Base-by-base conservation (phyloP, 768 basidiomycete genomes). In the Punctularia strigosozonata region DNA sequence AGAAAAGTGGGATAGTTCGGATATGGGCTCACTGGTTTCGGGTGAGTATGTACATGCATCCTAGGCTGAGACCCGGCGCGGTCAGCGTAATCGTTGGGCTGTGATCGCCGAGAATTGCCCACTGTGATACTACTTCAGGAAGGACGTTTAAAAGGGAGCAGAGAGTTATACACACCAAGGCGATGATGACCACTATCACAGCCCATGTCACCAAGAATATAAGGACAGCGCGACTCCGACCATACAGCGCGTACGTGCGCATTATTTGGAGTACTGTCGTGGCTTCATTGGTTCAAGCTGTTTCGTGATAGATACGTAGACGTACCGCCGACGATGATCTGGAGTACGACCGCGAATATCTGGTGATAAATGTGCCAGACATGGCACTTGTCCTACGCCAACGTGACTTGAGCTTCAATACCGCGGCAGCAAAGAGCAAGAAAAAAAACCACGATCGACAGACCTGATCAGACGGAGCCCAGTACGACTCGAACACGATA, bases 241-340 rank as follows among this genome's bases (percentile, higher is more conserved):
- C 56, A 39, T 64, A 69, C 4, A 69, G 47, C 6, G 68, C 68
- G 39, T 63, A 64, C 36, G 59, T 64, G 6, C 68, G 60, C 55
- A 68, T 64, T 4, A 64, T 61, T n/a, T n/a, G n/a, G 36, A 67
- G 51, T 20, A n/a, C n/a, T n/a, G n/a, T n/a, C n/a, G n/a, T n/a
- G n/a, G n/a, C n/a, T n/a, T n/a, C n/a, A n/a, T n/a, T n/a, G n/a
- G n/a, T n/a, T n/a, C n/a, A n/a, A n/a, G n/a, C 8, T 34, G 33
- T 10, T 13, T 34, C 10, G 33, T 10, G 33, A 34, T 12, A 19
- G 10, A 19, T n/a, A 34, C 8, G 33, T 8, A 10, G 33, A 19
- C 33, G 50, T 12, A 56, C 64, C 65, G 37, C 48, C 6, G 36
- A 6, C 55, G 15, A 61, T 41, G 19, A 56, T 28, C 40, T 68